Conservation (phyloP, 176 grass and related monocot genomes). For the Bonia amplexicaulis region DNA sequence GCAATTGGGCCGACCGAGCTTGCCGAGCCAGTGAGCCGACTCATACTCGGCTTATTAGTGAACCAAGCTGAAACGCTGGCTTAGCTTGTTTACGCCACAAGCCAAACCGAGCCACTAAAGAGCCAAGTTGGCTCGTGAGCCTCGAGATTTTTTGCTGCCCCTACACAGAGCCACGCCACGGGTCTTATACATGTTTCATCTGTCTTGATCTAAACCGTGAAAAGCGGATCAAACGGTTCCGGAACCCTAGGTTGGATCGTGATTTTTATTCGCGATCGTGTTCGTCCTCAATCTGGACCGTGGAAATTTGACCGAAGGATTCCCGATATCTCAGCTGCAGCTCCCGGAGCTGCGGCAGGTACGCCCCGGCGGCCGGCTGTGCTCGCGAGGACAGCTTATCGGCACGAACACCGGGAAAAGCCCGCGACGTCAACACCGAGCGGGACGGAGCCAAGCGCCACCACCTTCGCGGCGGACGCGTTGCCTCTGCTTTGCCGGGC, state of each 20-base stretch:
- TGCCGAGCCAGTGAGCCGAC: too few relatives aligned
- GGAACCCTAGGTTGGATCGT: too few relatives aligned
- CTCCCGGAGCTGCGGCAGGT: too few relatives aligned
- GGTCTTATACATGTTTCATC: not conserved
- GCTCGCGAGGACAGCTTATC: not conserved
- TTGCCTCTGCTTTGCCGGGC: too few relatives aligned
- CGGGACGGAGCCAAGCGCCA: not conserved
- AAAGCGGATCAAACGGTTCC: not conserved
- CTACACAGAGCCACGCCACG: too few relatives aligned
- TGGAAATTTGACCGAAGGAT: not conserved
- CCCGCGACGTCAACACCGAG: not conserved
- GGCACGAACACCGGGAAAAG: not conserved
- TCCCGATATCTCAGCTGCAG: not conserved
- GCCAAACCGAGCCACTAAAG: too few relatives aligned
- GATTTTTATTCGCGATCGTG: not conserved
- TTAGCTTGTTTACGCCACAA: too few relatives aligned
- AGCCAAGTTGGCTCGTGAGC: too few relatives aligned
- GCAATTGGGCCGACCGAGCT: too few relatives aligned
- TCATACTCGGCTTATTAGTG: too few relatives aligned
- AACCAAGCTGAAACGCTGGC: too few relatives aligned
- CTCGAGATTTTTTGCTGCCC: too few relatives aligned
- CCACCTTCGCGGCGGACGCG: not conserved
- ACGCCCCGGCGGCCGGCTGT: not conserved
- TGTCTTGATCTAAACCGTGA: not conserved
- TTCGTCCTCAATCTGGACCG: not conserved